phyloP scores from a whole-genome alignment of 2,329 filamentous ascomycete genomes.

The Penicillium sp. region DNA sequence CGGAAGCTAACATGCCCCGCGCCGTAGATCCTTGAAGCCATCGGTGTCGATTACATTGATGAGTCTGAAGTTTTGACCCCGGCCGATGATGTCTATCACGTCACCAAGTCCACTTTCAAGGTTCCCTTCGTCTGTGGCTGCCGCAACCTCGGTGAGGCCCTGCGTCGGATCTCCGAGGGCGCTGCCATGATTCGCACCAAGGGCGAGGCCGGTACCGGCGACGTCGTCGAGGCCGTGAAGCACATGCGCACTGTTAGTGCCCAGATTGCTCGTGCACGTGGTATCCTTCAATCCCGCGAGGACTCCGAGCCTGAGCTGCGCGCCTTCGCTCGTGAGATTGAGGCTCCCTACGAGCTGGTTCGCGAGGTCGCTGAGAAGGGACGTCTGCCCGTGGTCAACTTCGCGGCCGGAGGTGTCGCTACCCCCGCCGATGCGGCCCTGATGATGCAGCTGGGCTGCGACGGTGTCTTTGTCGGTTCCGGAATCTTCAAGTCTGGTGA shows the following conservation, averaged over 20 bases:
- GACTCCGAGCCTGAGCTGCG: slow-evolving; percentile 69
- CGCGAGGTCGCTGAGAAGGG: slow-evolving; percentile 84
- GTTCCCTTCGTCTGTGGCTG: slow-evolving; percentile 96
- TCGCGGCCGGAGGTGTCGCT: slow-evolving; percentile 98
- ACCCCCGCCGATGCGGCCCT: slow-evolving; percentile 94
- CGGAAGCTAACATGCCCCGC: not conserved
- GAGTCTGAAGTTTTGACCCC: slow-evolving; percentile 97
- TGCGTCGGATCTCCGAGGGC: slow-evolving; percentile 85
- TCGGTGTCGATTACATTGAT: slow-evolving; percentile 97
- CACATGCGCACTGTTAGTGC: slow-evolving; percentile 90
- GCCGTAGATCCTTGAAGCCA: slow-evolving; percentile 79
- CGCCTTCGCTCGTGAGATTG: slow-evolving; percentile 76
- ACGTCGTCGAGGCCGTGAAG: slow-evolving; percentile 92
- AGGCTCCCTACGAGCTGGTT: slow-evolving; percentile 73
- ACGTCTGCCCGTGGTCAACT: slow-evolving; percentile 92
- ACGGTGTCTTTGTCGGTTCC: slow-evolving; percentile 94
- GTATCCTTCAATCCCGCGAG: slow-evolving; percentile 46
- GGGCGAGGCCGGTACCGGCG: slow-evolving; percentile 94
- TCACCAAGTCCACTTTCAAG: slow-evolving; percentile 79
- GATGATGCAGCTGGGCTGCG: slow-evolving; percentile 99
- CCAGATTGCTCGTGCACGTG: slow-evolving; percentile 71
- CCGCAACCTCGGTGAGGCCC: slow-evolving; percentile 87
- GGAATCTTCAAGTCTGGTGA: slow-evolving; percentile 98
- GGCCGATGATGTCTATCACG: slow-evolving; percentile 85
- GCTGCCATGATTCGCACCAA: slow-evolving; percentile 99